Conservation (phyloP, 176 grass and related monocot species). For the Oropetium thomaeum region DNA sequence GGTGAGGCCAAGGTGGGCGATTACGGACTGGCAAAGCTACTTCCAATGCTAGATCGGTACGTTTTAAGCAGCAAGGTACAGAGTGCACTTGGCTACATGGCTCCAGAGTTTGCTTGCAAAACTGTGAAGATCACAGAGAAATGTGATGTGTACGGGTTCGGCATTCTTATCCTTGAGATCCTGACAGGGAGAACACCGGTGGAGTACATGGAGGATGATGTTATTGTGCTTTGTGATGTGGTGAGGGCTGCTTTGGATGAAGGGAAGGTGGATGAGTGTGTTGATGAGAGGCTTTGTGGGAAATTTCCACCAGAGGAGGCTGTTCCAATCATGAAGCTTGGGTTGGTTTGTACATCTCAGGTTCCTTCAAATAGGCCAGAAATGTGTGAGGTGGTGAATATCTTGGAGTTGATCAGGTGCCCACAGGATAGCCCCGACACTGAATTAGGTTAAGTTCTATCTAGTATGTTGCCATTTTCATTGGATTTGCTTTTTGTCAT, state of each 20-base stretch:
- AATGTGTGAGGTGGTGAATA: conserved; percentile 97
- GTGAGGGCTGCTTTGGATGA: conserved; percentile 86
- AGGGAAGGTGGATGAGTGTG: conserved; percentile 82
- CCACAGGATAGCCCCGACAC: conserved; percentile 85
- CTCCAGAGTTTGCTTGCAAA: conserved; percentile 93
- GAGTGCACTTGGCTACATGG: conserved; percentile 95
- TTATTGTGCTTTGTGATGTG: conserved; percentile 84
- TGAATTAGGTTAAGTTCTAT: conserved; percentile 57
- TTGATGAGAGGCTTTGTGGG: conserved; percentile 76
- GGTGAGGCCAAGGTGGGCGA: conserved; percentile 86
- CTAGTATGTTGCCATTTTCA: not conserved
- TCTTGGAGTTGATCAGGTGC: conserved; percentile 95
- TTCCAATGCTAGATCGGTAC: conserved; percentile 93
- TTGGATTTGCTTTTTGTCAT: not conserved
- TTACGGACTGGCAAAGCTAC: conserved; percentile 95
- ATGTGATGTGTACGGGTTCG: conserved; percentile 93
- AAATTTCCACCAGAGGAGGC: conserved; percentile 92
- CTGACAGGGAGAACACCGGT: conserved; percentile 81
- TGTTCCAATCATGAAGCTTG: conserved; percentile 83
- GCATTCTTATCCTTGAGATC: conserved; percentile 82
- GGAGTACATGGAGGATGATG: conserved; percentile 96
- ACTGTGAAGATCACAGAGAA: conserved; percentile 97
- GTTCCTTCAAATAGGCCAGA: conserved; percentile 96
- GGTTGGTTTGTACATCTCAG: conserved; percentile 90
- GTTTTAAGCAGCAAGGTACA: conserved; percentile 97